Evolutionary conservation across 2,329 filamentous ascomycete species (phyloP), one percentile per base, ranked within the genome.

Genomic region (Colletotrichum karsti): DNA sequence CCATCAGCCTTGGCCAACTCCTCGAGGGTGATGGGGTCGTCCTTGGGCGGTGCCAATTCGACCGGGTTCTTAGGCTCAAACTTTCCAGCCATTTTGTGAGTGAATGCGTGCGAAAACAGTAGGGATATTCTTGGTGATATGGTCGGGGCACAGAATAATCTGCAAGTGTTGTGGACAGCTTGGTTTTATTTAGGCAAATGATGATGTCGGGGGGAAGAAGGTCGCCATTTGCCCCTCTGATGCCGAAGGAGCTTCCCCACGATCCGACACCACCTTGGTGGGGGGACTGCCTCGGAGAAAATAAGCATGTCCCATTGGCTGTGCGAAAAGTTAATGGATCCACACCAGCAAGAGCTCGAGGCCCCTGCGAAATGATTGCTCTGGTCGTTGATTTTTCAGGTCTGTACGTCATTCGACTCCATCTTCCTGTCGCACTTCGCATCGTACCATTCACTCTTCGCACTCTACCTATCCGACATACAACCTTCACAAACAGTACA

Each of bases 1-100:
- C 96, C 96, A 77, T 96, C 90, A 74, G 93, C 94, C 78, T 92
- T 91, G 41, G 91, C 86, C 70, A 99, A 86, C 74, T 95, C 90
- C 66, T 96, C 93, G 2, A 86, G 76, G n/a, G 91, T 90, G 74
- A 99, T 98, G 39, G 88, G 88, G 75, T 98, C 95, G 77, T 94
- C 88, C 82, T 97, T 98, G 13, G 96, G 96, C 39, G 94, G 91
- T 65, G 92, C 86, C 67, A 99, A 88, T 64, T 90, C 82, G 68
- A 96, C 91, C 3, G 93, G 87, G 28, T 84, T 83, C 81, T 96
- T 97, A 46, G 94, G 93, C 77, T 93, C 91, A 74, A 97, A 97
- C 73, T 88, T 91, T 71, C 85, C 87, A 69, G 85, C 78, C 88
- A 90, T 90, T 70, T 65, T 80, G 22, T 26, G 28, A 44, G 20